Evolutionary conservation across 208 protist species (phyloP).

Genomic region (Acanthamoeba lenticulata): DNA sequence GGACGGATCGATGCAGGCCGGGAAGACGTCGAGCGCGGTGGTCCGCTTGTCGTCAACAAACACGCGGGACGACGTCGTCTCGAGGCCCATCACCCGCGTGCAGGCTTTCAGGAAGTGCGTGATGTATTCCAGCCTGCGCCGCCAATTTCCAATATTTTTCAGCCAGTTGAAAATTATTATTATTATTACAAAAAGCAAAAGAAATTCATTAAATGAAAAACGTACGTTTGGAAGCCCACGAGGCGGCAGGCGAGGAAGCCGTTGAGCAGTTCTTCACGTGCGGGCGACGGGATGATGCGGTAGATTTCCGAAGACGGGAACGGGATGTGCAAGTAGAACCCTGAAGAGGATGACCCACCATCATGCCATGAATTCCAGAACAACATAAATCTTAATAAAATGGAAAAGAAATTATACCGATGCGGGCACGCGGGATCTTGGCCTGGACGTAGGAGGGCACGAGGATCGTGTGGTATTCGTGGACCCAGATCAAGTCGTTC

Average conservation of each 20-base stretch:
- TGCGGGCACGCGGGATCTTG: slow-evolving; percentile 15
- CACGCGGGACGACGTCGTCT: slow-evolving; percentile 42
- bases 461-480: slow-evolving; percentile 26
- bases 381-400: not conserved
- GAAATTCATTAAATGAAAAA: not conserved
- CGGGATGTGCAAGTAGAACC: slow-evolving; percentile 87
- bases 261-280: slow-evolving; percentile 78
- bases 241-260: slow-evolving; percentile 81
- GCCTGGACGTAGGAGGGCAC: not conserved
- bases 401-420: slow-evolving; percentile 71
- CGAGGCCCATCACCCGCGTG: slow-evolving; percentile 75
- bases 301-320: slow-evolving; percentile 86
- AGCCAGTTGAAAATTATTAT: too few species aligned
- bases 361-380: not conserved
- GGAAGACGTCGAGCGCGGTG: not conserved
- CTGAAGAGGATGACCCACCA: too few species aligned
- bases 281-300: slow-evolving; percentile 79
- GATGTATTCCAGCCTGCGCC: slow-evolving; percentile 77
- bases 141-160: not conserved
- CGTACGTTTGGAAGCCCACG: slow-evolving; percentile 78
- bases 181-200: too few species aligned
- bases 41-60: slow-evolving; percentile 37
- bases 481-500: slow-evolving; percentile 24
- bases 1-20: not conserved
- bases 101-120: slow-evolving; percentile 81